Evolutionary conservation across 139 green algal species (phyloP).

Genomic region (Raphidocelis subcapitata): DNA sequence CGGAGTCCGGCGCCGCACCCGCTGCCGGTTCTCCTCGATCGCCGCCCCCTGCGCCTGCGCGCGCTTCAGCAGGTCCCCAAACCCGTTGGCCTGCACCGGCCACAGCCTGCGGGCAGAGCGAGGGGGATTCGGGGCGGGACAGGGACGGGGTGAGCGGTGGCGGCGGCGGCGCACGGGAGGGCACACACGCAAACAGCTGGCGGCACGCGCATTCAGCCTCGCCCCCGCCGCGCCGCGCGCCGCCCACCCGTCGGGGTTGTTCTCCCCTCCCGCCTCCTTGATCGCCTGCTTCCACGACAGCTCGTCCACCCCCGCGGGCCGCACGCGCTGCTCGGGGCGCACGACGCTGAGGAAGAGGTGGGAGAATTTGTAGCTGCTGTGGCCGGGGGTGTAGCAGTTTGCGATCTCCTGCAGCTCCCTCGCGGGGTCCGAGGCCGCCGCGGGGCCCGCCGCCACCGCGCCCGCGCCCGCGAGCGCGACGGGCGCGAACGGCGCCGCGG

Average conservation of each 20-base stretch:
- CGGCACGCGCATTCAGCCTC: no score
- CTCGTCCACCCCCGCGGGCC: slow-evolving; percentile 66
- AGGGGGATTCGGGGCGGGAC: no score
- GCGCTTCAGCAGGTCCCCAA: slow-evolving; percentile 63
- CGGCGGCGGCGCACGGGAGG: no score
- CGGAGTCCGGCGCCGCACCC: not conserved
- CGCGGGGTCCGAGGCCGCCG: not conserved
- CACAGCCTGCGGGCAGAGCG: slow-evolving; percentile 48
- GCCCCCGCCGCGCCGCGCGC: no score
- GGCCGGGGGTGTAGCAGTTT: slow-evolving; percentile 37
- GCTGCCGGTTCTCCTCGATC: slow-evolving; percentile 39
- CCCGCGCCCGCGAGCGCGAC: no score
- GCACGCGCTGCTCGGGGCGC: slow-evolving; percentile 53
- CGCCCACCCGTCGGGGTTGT: slow-evolving; percentile 53
- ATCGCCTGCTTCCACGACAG: slow-evolving; percentile 72
- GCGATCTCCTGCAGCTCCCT: slow-evolving; percentile 29
- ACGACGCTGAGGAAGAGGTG: slow-evolving; percentile 73
- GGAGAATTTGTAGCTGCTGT: slow-evolving; percentile 59
- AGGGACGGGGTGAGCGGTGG: no score
- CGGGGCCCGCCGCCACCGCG: not conserved
- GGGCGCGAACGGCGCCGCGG: no score
- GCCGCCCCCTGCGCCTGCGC: slow-evolving; percentile 39
- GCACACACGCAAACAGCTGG: no score
- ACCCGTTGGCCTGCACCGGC: slow-evolving; percentile 67
- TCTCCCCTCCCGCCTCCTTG: slow-evolving; percentile 49